Percentiles rank a stretch among this genome's conserved stretches.
These are phyloP conservation scores for Globisporangium recalcitrans DNA, from an alignment of 352 stramenopile genomes.

Conservation along the genomic window DNA sequence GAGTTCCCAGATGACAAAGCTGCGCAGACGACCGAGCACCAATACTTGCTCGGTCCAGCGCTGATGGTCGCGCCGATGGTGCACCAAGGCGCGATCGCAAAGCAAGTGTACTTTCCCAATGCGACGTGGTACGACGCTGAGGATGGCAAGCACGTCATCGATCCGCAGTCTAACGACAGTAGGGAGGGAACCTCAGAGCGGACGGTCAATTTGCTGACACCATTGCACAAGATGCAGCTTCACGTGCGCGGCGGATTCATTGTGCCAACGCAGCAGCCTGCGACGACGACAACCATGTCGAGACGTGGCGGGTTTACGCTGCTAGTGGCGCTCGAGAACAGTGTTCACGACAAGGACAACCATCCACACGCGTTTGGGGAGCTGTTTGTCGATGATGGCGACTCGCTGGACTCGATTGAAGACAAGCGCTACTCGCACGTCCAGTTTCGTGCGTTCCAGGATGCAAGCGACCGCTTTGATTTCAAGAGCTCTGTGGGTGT, in stretches of 20 bases:
- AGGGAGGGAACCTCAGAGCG: background rate
- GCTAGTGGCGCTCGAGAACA: constrained; percentile 39
- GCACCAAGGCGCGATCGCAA: constrained; percentile 49
- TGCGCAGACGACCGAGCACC: constrained; percentile 38
- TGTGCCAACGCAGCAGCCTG: constrained; percentile 51
- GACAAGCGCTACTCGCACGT: constrained; percentile 53
- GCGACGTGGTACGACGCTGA: constrained; percentile 64
- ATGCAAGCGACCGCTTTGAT: constrained; percentile 30
- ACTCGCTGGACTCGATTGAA: constrained; percentile 56
- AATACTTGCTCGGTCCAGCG: constrained; percentile 67
- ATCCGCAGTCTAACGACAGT: background rate
- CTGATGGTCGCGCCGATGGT: constrained; percentile 82
- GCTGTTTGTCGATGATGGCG: constrained; percentile 71
- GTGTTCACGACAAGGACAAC: background rate
- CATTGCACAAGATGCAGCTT: constrained; percentile 50
- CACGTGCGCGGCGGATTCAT: constrained; percentile 63
- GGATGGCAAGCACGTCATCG: constrained; percentile 35
- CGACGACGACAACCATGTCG: constrained; percentile 51
- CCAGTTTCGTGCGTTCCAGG: constrained; percentile 34
- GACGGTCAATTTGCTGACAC: constrained; percentile 42
- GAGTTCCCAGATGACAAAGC: constrained; percentile 56
- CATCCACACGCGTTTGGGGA: constrained; percentile 36
- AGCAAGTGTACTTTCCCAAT: constrained; percentile 59
- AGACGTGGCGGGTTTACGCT: constrained; percentile 49
- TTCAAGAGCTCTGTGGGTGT: constrained; percentile 31